A percentile compares a stretch with the other conserved stretches of the same genome.
Conservation (phyloP, 805 yeast genomes). For the Kazachstania africana region DNA sequence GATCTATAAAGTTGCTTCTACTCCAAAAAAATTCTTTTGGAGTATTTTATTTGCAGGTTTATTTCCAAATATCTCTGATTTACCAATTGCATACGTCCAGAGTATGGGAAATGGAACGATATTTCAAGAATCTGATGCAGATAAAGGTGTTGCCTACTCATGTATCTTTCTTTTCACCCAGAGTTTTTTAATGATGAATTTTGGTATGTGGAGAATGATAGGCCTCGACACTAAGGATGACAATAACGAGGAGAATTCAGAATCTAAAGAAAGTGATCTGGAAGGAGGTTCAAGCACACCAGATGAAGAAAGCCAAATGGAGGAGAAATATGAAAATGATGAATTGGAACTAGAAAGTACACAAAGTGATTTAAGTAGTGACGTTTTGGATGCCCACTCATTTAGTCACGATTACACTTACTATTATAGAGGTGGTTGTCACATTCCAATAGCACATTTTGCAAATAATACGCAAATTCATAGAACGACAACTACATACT, state of each 20-base stretch:
- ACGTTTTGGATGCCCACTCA: no score
- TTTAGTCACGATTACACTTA: no score
- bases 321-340: neutral
- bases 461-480: neutral
- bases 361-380: slow-evolving; percentile 1
- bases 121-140: slow-evolving; percentile 43
- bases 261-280: neutral
- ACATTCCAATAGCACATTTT: slow-evolving; percentile 2
- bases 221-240: slow-evolving; percentile 52
- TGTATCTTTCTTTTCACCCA: slow-evolving; percentile 62
- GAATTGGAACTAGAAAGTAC: no score
- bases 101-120: slow-evolving; percentile 52
- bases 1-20: slow-evolving; percentile 37
- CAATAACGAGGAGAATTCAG: slow-evolving; percentile 9
- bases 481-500: slow-evolving; percentile 1
- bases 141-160: slow-evolving; percentile 68
- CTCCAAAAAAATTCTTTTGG: slow-evolving; percentile 67
- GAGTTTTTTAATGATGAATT: slow-evolving; percentile 55
- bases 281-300: slow-evolving; percentile 1
- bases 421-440: no score
- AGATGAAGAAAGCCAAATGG: no score
- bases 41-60: slow-evolving; percentile 63
- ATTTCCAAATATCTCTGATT: slow-evolving; percentile 69
- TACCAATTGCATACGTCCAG: slow-evolving; percentile 75
- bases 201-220: slow-evolving; percentile 62